Conservation (phyloP, 2,329 filamentous ascomycete species). For the Monosporascus sp. region DNA sequence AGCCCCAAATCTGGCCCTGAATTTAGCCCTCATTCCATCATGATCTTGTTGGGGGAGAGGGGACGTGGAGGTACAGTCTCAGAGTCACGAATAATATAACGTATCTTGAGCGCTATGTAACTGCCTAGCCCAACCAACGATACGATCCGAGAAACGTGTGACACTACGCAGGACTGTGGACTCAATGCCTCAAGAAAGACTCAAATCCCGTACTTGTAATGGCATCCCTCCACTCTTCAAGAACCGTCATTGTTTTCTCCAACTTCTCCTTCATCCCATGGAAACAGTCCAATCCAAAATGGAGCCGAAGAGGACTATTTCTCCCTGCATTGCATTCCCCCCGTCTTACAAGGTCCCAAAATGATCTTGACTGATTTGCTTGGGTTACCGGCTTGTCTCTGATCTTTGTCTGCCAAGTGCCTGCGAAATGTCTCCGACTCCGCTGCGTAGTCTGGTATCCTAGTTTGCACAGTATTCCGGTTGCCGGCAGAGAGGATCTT, state of each 20-base stretch:
- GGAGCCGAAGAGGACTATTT: too few species aligned
- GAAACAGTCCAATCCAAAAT: not conserved
- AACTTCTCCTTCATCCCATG: not conserved
- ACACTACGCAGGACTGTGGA: too few species aligned
- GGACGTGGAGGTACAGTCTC: too few species aligned
- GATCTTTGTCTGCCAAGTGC: slow-evolving; percentile 7
- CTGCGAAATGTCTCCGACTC: not conserved
- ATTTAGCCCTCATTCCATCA: too few species aligned
- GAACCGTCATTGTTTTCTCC: not conserved
- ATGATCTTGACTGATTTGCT: slow-evolving; percentile 11
- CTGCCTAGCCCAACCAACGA: too few species aligned
- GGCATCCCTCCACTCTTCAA: not conserved
- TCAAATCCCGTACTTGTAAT: not conserved
- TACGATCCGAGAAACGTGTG: too few species aligned
- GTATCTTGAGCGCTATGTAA: too few species aligned
- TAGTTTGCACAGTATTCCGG: not conserved
- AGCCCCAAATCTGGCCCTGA: too few species aligned
- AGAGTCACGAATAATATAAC: too few species aligned
- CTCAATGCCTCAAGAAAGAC: too few species aligned
- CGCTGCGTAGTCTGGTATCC: slow-evolving; percentile 7
- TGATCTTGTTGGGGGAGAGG: too few species aligned
- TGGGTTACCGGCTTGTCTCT: slow-evolving; percentile 11
- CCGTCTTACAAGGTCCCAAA: not conserved
- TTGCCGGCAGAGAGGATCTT: slow-evolving; percentile 8
- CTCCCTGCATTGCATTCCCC: too few species aligned